A percentile compares a stretch with the other conserved stretches of the same genome.
Conservation (phyloP, 108 stramenopile genomes). For the Skeletonema tropicum region DNA sequence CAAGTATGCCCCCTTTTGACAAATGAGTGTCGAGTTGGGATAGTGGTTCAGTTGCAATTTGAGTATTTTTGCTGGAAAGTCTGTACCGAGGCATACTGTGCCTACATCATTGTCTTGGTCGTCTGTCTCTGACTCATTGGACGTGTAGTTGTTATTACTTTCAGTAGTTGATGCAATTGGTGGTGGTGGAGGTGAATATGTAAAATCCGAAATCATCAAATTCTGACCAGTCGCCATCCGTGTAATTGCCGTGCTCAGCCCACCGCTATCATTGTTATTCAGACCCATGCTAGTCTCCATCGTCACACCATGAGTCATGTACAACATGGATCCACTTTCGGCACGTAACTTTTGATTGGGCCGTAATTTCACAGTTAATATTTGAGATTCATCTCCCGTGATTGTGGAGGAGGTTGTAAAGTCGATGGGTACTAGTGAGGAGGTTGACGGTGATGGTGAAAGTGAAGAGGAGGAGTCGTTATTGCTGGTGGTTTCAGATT, state of each 20-base stretch:
- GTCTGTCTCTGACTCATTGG: too few species aligned
- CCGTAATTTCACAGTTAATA: slow-evolving; percentile 50
- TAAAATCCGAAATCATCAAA: slow-evolving; percentile 89
- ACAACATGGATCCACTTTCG: slow-evolving; percentile 90
- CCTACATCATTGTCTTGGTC: slow-evolving; percentile 47
- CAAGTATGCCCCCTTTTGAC: slow-evolving; percentile 91
- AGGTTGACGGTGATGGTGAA: not conserved
- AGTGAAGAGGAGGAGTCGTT: not conserved
- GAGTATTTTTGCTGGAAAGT: slow-evolving; percentile 90
- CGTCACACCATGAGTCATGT: slow-evolving; percentile 87
- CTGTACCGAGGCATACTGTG: slow-evolving; percentile 87
- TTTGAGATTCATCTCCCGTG: slow-evolving; percentile 86
- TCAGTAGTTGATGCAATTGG: too few species aligned
- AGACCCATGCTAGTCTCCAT: slow-evolving; percentile 92
- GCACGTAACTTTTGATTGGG: slow-evolving; percentile 87
- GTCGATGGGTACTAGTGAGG: slow-evolving; percentile 66
- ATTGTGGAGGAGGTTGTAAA: slow-evolving; percentile 80
- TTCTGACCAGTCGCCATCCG: slow-evolving; percentile 92
- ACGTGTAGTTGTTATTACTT: too few species aligned
- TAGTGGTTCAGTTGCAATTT: slow-evolving; percentile 78
- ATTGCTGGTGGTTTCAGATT: not conserved
- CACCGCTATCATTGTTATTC: slow-evolving; percentile 23
- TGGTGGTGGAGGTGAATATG: slow-evolving; percentile 52
- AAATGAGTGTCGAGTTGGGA: slow-evolving; percentile 77
- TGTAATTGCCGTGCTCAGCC: slow-evolving; percentile 63